Base-by-base conservation (phyloP, 2,329 filamentous ascomycete species). In the Tolypocladium album region DNA sequence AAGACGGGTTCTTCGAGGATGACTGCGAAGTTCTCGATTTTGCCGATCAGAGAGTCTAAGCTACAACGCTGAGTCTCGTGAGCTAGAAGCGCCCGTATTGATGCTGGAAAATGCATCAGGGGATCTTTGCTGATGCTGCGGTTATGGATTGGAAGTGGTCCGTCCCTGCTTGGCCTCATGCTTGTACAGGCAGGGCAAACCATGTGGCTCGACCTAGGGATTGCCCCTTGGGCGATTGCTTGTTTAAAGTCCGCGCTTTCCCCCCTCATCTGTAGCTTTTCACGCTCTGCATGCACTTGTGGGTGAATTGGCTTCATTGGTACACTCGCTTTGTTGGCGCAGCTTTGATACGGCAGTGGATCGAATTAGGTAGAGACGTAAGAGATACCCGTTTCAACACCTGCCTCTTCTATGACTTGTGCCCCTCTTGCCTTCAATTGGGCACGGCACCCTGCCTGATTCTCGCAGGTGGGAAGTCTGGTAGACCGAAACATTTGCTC, bases 21-120 rank as follows among this genome's bases (percentile, higher is more conserved):
- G 92, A 95, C 70, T 94, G 90, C 66, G 91, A 96, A 71, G 89
- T 96, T 60, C 81, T 96, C 63, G 91, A 96, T 75, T 95, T 94
- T 81, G 89, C 91, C 31, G 84, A 86, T 67, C 84, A 87, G 74
- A 77, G 84, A 70, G 84, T 87, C 39, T 87, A 71, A 79, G 61
- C 56, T 57, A 57, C 27, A 36, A 36, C n/a, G 17, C 27, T 8
- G 50, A n/a, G 27, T 1, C 50, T 34, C 27, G 50, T 20, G 9
- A 36, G 27, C 27, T 31, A 39, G 40, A 52, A 8, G 38, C 13
- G 24, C 38, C 24, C 11, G n/a, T 7, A 13, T 22, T 24, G 39
- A 31, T 22, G 56, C 53, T 17, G 50, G 15, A 47, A 38, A 22
- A 22, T 55, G 34, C 53, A 40, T 56, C 13, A 36, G 7, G 17